Percentiles rank a stretch among this genome's conserved stretches.
Conservation (phyloP, 352 stramenopile species). For the Phytophthora europaea region DNA sequence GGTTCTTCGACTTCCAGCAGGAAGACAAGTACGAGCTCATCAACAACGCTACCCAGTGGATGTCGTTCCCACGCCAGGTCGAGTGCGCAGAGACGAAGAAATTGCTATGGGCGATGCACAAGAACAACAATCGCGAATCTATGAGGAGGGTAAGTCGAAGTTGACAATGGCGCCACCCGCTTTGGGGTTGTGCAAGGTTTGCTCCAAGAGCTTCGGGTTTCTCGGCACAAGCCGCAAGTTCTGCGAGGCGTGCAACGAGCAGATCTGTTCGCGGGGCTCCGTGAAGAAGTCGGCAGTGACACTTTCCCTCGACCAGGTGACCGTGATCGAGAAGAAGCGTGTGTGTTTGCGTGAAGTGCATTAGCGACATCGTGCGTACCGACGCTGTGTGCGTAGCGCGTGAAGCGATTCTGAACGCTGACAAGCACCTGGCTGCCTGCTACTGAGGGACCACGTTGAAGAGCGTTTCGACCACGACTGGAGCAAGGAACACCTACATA, state of each 20-base stretch:
- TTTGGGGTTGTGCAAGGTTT: conserved; percentile 35
- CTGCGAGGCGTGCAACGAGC: conserved; percentile 28
- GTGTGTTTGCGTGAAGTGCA: conserved; percentile 33
- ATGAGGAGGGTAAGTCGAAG: conserved; percentile 23
- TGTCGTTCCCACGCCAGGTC: conserved; percentile 29
- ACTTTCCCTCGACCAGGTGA: conserved; percentile 8
- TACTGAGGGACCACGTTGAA: conserved; percentile 11
- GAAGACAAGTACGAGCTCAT: conserved; percentile 22
- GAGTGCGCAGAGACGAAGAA: conserved; percentile 45
- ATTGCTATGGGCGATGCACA: conserved; percentile 29
- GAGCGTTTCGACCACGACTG: too few species aligned
- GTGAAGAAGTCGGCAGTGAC: conserved; percentile 28
- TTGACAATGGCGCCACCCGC: not conserved
- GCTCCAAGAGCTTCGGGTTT: conserved; percentile 41
- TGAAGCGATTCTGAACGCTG: conserved; percentile 31
- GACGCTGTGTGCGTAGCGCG: conserved; percentile 33
- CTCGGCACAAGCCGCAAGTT: conserved; percentile 34
- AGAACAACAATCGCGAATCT: conserved; percentile 18
- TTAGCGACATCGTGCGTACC: conserved; percentile 24
- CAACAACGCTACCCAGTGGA: conserved; percentile 26
- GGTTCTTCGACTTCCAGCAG: conserved; percentile 43
- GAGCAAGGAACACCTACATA: not conserved
- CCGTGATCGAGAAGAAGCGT: conserved; percentile 25
- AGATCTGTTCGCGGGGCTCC: conserved; percentile 32
- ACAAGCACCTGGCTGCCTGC: conserved; percentile 10